Evolutionary conservation across 2,329 filamentous ascomycete genomes (phyloP), one percentile per base, ranked within the genome.

Genomic region (Fusarium sp.): DNA sequence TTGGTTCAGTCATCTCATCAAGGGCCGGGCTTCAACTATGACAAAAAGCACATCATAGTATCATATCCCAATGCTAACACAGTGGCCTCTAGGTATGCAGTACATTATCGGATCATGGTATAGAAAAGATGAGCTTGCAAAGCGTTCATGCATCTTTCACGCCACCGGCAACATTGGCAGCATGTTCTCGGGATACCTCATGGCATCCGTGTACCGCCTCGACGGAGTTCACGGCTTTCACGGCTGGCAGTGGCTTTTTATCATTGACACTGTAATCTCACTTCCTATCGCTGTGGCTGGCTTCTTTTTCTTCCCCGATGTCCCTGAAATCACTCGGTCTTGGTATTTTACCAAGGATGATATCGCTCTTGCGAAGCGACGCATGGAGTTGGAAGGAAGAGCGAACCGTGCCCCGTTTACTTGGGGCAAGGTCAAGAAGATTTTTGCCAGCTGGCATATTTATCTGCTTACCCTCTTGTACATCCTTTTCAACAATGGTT

Each of bases 401-500:
- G 82, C 82, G 2, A 77, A 78, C 29, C 76, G 82, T 0, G 77
- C 79, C 0, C 77, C 78, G 0, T 83, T 78, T 62, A 82, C 80
- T 0, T 75, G 74, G 57, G 70, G 74, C 77, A 90, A 89, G 76
- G 72, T 91, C 38, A 83, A 82, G 75, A 86, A 84, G 70, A 90
- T 91, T 16, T 85, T 90, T 61, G 81, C 82, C 0, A 86, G 85
- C 6, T 91, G 89, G 89, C 89, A 89, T 66, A 86, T 91, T 1
- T 91, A 89, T 60, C 69, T 84, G 0, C 79, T 91, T 11, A 83
- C 83, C 0, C 64, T 86, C 0, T 76, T 90, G 1, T 91, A 91
- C 74, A 82, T 90, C 73, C 83, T 86, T 42, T 91, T 90, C 80
- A 90, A 89, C 76, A 91, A 91, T 70, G 87, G 84, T 2, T 70